A percentile compares a stretch with the other conserved stretches of the same genome.
Evolutionary conservation across 805 yeast genomes (phyloP).

Genomic region (Candida pseudofarinosa): DNA sequence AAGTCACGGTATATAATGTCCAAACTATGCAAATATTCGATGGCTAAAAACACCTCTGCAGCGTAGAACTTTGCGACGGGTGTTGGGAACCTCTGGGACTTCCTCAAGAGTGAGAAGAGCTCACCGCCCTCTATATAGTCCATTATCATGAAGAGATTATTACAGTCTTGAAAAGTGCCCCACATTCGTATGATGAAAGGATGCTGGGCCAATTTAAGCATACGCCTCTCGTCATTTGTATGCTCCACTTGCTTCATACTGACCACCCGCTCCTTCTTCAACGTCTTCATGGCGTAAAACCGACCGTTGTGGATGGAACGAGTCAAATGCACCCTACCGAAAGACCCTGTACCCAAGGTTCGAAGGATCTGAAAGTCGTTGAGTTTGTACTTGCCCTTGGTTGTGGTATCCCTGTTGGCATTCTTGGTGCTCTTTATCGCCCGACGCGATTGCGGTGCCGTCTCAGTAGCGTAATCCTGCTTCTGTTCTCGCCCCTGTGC

Average conservation of each 20-base stretch:
- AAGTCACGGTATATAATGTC: slow-evolving; percentile 59
- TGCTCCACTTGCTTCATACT: slow-evolving; percentile 63
- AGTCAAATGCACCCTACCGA: slow-evolving; percentile 58
- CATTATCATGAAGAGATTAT: slow-evolving; percentile 58
- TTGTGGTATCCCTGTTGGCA: slow-evolving; percentile 30
- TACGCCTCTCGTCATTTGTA: slow-evolving; percentile 59
- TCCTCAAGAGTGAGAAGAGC: slow-evolving; percentile 50
- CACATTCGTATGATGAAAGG: slow-evolving; percentile 61
- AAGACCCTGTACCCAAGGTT: slow-evolving; percentile 59
- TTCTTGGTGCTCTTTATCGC: slow-evolving; percentile 10
- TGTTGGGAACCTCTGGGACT: slow-evolving; percentile 56
- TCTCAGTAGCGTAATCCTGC: slow-evolving; percentile 1
- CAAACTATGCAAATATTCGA: slow-evolving; percentile 56
- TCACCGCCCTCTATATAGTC: slow-evolving; percentile 66
- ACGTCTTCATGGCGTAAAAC: slow-evolving; percentile 56
- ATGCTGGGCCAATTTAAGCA: slow-evolving; percentile 55
- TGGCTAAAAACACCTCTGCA: slow-evolving; percentile 56
- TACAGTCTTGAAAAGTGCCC: slow-evolving; percentile 63
- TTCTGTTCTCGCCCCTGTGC: background rate
- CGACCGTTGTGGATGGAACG: slow-evolving; percentile 56
- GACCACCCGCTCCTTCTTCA: slow-evolving; percentile 54
- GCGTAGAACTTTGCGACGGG: slow-evolving; percentile 64
- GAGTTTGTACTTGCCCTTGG: slow-evolving; percentile 56
- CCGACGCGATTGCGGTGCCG: slow-evolving; percentile 1
- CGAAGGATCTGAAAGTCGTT: slow-evolving; percentile 53